Evolutionary conservation across 768 basidiomycete species (phyloP), one percentile per base, ranked within the genome.

Genomic region (Holtermanniella nyarrowii): DNA sequence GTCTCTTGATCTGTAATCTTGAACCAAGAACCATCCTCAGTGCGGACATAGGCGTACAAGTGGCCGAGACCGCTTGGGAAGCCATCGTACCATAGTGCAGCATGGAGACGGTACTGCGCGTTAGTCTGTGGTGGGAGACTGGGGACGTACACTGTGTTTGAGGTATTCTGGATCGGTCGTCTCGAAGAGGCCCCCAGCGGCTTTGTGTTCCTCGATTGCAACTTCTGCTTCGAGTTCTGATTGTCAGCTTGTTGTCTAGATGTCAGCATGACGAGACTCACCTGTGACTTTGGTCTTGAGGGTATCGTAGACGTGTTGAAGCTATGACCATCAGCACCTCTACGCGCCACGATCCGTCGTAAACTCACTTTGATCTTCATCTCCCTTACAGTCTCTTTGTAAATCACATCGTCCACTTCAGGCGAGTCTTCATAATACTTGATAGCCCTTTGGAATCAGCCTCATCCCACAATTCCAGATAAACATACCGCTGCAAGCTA

Each of bases 51-150:
- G 2, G 48, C 46, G 44, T 60, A 67, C 3, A 67, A 46, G 43
- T 67, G 65, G 20, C 54, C 49, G 1, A 45, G 48, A 5, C 46
- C 57, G 5, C 63, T 58, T 0, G 57, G 50, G 5, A 55, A 56
- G 5, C 65, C 65, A 43, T 67, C 65, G 37, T 63, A 53, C 48
- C 60, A 58, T 1, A 67, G 43, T 5, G 62, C 44, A 23, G 60
- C 56, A 24, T 57, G 53, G 5, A 67, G 57, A 2, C 18, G 27
- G 40, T 61, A 63, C 62, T 67, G 51, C 5, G 16, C n/a, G 40
- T 39, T 5, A 24, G 20, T 23, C 16, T 20, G 13, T 46, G 10
- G 41, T 54, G 5, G 42, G 23, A 26, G 42, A 18, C 21, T 39
- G 7, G 4, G 27, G 4, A 60, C 65, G 52, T 42, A 67, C 65